Conservation (phyloP, 2,329 filamentous ascomycete species). For the Sporothrix brunneoviolacea region DNA sequence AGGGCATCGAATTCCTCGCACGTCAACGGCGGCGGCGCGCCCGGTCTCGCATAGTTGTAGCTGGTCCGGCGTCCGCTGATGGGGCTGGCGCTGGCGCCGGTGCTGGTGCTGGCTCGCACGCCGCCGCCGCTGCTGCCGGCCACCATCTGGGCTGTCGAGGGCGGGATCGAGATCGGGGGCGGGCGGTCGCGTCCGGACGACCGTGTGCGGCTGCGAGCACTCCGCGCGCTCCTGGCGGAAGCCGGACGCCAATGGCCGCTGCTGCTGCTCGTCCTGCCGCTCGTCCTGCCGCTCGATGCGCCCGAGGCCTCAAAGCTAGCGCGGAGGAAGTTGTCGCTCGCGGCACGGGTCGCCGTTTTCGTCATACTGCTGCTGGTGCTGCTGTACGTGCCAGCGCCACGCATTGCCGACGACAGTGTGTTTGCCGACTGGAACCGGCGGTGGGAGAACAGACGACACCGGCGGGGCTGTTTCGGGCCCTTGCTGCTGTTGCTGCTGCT, state of each 20-base stretch:
- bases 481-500: too few species aligned
- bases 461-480: too few species aligned
- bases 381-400: too few species aligned
- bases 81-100: not conserved
- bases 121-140: not conserved
- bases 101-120: not conserved
- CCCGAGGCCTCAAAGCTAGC: conserved; percentile 9
- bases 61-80: conserved; percentile 10
- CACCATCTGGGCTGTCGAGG: too few species aligned
- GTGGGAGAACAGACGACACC: too few species aligned
- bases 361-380: not conserved
- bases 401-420: too few species aligned
- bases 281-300: not conserved
- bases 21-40: conserved; percentile 28
- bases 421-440: too few species aligned
- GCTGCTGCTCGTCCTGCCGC: not conserved
- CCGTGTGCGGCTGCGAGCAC: not conserved
- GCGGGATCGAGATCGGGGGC: too few species aligned
- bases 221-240: conserved; percentile 1
- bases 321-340: conserved; percentile 1
- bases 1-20: conserved; percentile 45
- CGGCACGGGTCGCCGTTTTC: not conserved
- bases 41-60: conserved; percentile 10
- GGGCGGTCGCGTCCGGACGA: too few species aligned
- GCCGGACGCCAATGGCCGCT: conserved; percentile 6